Percentiles rank a stretch among this genome's conserved stretches.
Evolutionary conservation across 2,329 filamentous ascomycete species (phyloP).

Genomic region (Calonectria pteridis): DNA sequence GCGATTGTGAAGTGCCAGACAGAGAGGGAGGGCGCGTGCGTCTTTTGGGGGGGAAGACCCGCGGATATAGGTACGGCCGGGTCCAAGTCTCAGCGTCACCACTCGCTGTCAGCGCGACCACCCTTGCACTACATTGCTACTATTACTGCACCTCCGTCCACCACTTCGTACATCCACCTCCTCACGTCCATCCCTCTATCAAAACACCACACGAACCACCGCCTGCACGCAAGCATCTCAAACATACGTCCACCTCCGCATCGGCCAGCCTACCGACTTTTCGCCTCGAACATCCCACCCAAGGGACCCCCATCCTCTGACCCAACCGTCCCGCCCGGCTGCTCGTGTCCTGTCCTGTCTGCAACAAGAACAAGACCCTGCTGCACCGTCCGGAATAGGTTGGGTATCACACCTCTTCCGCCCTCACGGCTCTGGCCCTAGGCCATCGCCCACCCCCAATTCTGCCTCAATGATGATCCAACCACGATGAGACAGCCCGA

Average conservation of each 20-base stretch:
- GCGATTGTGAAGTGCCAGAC: not conserved
- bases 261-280: constrained; percentile 23
- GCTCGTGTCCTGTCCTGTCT: constrained; percentile 39
- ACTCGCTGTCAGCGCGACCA: constrained; percentile 25
- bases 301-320: constrained; percentile 6
- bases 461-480: constrained; percentile 49
- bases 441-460: constrained; percentile 36
- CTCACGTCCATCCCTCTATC: constrained; percentile 24
- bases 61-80: constrained; percentile 46
- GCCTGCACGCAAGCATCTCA: constrained; percentile 23
- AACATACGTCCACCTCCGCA: constrained; percentile 7
- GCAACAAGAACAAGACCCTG: constrained; percentile 39
- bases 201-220: constrained; percentile 17
- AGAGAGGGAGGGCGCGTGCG: not conserved
- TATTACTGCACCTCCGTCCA: constrained; percentile 30
- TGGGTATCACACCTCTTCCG: constrained; percentile 40
- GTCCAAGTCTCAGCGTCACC: constrained; percentile 41
- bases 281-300: constrained; percentile 26
- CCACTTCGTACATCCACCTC: constrained; percentile 38
- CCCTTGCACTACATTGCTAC: constrained; percentile 32
- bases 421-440: constrained; percentile 33
- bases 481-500: constrained; percentile 51
- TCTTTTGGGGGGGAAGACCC: constrained; percentile 17
- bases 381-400: constrained; percentile 44
- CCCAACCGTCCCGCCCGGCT: constrained; percentile 42